Conservation (phyloP, 164 flowering plant species). For the Dillenia suffruticosa region DNA sequence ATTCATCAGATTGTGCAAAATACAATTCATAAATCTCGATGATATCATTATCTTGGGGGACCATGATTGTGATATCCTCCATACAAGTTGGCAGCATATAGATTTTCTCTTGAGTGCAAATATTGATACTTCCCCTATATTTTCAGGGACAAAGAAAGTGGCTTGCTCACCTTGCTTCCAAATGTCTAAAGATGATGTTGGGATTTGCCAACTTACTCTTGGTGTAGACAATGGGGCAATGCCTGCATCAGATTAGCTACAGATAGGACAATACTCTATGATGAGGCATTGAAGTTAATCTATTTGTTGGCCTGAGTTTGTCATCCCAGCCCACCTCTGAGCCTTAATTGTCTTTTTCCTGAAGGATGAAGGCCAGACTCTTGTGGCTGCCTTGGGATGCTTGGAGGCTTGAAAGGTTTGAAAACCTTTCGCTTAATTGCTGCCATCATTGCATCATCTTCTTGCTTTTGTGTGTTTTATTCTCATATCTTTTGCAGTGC, state of each 20-base stretch:
- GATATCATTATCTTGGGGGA: constrained; percentile 4
- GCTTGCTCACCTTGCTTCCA: constrained; percentile 48
- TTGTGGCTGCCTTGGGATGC: constrained; percentile 14
- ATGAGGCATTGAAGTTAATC: constrained; percentile 12
- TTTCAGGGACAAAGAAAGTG: constrained; percentile 63
- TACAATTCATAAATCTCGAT: not conserved
- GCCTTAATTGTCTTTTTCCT: constrained; percentile 21
- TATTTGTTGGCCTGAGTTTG: constrained; percentile 15
- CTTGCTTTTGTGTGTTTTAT: too few species aligned
- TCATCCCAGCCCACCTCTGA: constrained; percentile 28
- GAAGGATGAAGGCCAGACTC: constrained; percentile 24
- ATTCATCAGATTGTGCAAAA: constrained; percentile 6
- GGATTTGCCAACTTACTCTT: constrained; percentile 37
- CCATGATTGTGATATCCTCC: constrained; percentile 15
- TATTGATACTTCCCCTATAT: constrained; percentile 66
- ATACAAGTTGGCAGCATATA: constrained; percentile 28
- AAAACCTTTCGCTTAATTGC: too few species aligned
- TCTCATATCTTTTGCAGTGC: too few species aligned
- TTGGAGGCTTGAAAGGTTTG: constrained; percentile 26
- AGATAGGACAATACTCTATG: constrained; percentile 9
- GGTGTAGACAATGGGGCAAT: constrained; percentile 26
- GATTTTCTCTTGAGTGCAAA: constrained; percentile 25
- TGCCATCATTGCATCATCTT: too few species aligned
- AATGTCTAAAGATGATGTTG: constrained; percentile 44
- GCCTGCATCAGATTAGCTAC: constrained; percentile 26